Conservation (phyloP, 2,329 filamentous ascomycete species). For the Zasmidium cellare region DNA sequence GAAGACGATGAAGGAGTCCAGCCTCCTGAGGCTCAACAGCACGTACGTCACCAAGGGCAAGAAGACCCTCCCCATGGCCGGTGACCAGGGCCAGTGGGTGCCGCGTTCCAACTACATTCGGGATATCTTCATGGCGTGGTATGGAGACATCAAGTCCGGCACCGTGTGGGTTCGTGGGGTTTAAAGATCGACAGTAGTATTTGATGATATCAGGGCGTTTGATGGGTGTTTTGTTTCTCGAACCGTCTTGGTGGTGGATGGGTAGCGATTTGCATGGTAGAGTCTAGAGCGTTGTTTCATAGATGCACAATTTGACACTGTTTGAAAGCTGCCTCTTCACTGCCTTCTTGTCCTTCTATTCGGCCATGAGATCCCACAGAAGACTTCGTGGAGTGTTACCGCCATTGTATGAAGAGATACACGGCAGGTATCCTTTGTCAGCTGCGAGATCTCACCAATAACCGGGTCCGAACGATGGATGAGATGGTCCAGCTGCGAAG, state of each 20-base stretch:
- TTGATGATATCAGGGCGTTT: not conserved
- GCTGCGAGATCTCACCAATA: not conserved
- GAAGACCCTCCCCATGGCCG: slow-evolving; percentile 49
- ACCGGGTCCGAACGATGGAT: not conserved
- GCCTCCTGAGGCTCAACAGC: slow-evolving; percentile 48
- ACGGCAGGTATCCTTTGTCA: not conserved
- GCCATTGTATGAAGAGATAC: slow-evolving; percentile 1
- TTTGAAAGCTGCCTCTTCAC: too few relatives aligned
- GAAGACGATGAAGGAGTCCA: slow-evolving; percentile 40
- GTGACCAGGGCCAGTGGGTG: slow-evolving; percentile 45
- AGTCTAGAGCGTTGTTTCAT: not conserved
- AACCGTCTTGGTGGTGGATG: not conserved
- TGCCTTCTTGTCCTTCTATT: too few relatives aligned
- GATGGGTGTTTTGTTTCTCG: not conserved
- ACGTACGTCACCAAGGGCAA: slow-evolving; percentile 53
- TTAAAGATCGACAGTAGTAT: not conserved
- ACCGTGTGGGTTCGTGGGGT: slow-evolving; percentile 37
- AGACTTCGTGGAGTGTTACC: not conserved
- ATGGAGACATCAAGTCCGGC: slow-evolving; percentile 43
- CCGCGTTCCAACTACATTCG: slow-evolving; percentile 45
- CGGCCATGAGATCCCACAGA: too few relatives aligned
- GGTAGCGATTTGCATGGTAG: not conserved
- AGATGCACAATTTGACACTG: not conserved
- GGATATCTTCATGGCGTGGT: slow-evolving; percentile 45
- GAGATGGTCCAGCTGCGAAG: not conserved